phyloP scores from a whole-genome alignment of 805 yeast genomes.

The Kuraishia hungarica region DNA sequence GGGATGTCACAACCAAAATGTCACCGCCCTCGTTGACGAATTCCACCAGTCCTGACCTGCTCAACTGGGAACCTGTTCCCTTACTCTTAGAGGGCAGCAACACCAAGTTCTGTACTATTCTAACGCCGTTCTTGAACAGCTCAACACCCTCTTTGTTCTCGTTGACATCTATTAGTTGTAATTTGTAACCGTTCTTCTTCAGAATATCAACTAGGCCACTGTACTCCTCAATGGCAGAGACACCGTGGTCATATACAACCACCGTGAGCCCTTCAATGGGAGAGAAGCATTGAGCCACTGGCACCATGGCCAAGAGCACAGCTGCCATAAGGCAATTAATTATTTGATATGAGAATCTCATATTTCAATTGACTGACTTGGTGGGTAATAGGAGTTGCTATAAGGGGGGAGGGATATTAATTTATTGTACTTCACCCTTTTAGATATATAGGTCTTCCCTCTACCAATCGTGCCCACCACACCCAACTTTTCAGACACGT shows the following conservation, averaged over 20 bases:
- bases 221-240: constrained; percentile 8
- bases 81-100: constrained; percentile 50
- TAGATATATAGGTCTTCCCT: not conserved
- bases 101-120: constrained; percentile 45
- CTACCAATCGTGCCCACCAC: no score
- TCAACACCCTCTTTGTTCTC: constrained; percentile 13
- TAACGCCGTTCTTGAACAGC: constrained; percentile 32
- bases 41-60: constrained; percentile 42
- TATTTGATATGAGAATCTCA: not conserved
- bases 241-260: constrained; percentile 5
- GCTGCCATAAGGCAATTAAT: not conserved
- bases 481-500: not conserved
- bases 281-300: constrained; percentile 2
- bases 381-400: no score
- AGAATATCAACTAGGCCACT: constrained; percentile 14
- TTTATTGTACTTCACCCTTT: not conserved
- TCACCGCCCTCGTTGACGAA: constrained; percentile 70
- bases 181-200: constrained; percentile 7
- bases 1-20: constrained; percentile 51
- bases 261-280: constrained; percentile 2
- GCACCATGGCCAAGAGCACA: constrained; percentile 1
- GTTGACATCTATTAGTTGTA: constrained; percentile 13
- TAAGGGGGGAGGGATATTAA: no score
- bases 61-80: constrained; percentile 28
- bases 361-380: no score